Base-by-base conservation (phyloP, 2,329 filamentous ascomycete genomes). In the Raffaelea albimanens region DNA sequence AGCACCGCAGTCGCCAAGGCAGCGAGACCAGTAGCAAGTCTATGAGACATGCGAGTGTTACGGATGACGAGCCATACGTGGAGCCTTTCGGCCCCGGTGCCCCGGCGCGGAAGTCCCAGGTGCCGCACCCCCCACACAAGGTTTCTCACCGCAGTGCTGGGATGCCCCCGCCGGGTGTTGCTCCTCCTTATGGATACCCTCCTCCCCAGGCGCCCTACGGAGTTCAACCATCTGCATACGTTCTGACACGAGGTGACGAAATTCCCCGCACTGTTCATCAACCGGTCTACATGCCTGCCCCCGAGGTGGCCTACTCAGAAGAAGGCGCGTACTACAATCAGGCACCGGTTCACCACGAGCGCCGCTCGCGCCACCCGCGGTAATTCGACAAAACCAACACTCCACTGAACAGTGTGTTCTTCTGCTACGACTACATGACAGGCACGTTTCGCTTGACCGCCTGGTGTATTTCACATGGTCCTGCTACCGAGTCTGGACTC, bases 1-100 rank as follows among this genome's bases (percentile, higher is more conserved):
- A 45, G 16, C 43, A 19, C n/a, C 34, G 22, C 40, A 23, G 22
- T 13, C 40, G 25, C 40, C 40, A 41, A 13, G 20, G 18, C 20
- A 58, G 57, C 52, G 59, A 57, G 38, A 57, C 53, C 52, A 55
- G 50, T 51, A 54, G 49, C 51, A 53, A 50, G 25, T 38, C 33
- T 19, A 36, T 8, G 47, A 34, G 33, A 4, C 38, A 39, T 53
- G 56, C 40, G 40, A 31, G n/a, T 55, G 55, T 11, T 56, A 57
- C 43, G n/a, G n/a, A n/a, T n/a, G n/a, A n/a, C 52, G 54, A 42
- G 60, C 55, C n/a, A 55, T 61, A 62, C 50, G 55, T 61, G 21
- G 60, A 62, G 51, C 58, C 59, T 9, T 52, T 59, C 33, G 59
- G 59, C 13, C 57, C 55, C 23, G 44, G 48, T 44, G 52, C 55